Evolutionary conservation across 108 stramenopile genomes (phyloP), one percentile per base, ranked within the genome.

Genomic region (Asterionellopsis glacialis): DNA sequence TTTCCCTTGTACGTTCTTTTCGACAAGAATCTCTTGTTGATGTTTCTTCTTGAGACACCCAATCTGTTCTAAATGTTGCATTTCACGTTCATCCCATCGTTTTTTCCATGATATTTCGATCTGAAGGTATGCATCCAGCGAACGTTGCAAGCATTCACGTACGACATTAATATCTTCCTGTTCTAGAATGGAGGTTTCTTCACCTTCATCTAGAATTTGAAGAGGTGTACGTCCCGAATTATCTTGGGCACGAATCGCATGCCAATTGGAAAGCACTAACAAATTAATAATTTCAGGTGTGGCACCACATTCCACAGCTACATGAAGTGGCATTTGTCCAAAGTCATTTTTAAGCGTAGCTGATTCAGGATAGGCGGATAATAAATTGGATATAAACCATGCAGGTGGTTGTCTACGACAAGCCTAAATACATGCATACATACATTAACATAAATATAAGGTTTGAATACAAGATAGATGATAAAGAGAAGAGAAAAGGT

Each of bases 381-480:
- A 62, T 26, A 88, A 68, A 47, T 69, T 41, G 21, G 82, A 75
- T 26, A 88, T 67, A 11, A 88, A 52, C 57, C 77, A 83, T 0
- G 85, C 80, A 39, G 85, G 85, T 38, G 82, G 77, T 68, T 83
- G 85, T 16, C 82, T 77, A 16, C 82, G 79, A 55, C 85, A 87
- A 55, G 85, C 85, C 81, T 82, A 26, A n/a, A 13, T 14, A 45
- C 16, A 24, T 19, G 42, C 26, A 25, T 18, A 18, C 15, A 13
- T 10, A 51, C 10, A 51, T 10, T 13, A 16, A 51, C 12, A 18
- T 11, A 13, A 19, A 51, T 19, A 19, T 10, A 38, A 41, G 7
- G 38, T 21, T 7, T 21, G 40, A 16, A 59, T 66, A n/a, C 27
- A n/a, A n/a, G n/a, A n/a, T n/a, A n/a, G n/a, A n/a, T n/a, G n/a